Conservation (phyloP, 129 eudicot species). For the Kitagawia praeruptora region DNA sequence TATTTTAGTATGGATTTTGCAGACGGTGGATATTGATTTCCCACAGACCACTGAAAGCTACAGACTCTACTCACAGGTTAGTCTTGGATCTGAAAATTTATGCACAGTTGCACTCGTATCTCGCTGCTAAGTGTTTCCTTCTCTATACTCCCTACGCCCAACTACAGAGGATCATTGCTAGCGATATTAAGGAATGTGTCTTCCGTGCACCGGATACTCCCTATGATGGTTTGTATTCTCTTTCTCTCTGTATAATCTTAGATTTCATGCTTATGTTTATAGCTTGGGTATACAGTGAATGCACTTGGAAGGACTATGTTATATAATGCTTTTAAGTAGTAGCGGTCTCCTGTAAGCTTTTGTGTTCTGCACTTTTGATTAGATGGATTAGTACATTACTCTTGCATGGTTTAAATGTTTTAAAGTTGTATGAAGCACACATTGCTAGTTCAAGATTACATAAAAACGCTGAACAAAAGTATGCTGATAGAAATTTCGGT, state of each 20-base stretch:
- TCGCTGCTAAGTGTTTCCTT: slow-evolving; percentile 7
- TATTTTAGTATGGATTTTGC: slow-evolving; percentile 11
- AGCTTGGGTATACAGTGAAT: not conserved
- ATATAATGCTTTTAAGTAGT: not conserved
- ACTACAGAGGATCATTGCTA: slow-evolving; percentile 76
- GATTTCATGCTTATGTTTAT: not conserved
- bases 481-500: not conserved
- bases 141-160: not conserved
- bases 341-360: not conserved
- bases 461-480: not conserved
- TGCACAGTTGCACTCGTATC: slow-evolving; percentile 4
- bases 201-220: slow-evolving; percentile 99
- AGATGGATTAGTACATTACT: too few species aligned
- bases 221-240: slow-evolving; percentile 64
- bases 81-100: slow-evolving; percentile 5
- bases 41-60: slow-evolving; percentile 97
- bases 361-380: not conserved
- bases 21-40: slow-evolving; percentile 78
- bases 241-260: not conserved
- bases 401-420: not conserved
- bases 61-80: slow-evolving; percentile 83
- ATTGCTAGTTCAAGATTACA: not conserved
- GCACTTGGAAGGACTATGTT: not conserved
- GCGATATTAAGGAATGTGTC: slow-evolving; percentile 96
- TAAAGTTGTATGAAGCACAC: too few species aligned